Percentiles rank a stretch among this genome's conserved stretches.
Evolutionary conservation across 1,284 basidiomycete species (phyloP).

Genomic region (Gymnopus androsaceus): DNA sequence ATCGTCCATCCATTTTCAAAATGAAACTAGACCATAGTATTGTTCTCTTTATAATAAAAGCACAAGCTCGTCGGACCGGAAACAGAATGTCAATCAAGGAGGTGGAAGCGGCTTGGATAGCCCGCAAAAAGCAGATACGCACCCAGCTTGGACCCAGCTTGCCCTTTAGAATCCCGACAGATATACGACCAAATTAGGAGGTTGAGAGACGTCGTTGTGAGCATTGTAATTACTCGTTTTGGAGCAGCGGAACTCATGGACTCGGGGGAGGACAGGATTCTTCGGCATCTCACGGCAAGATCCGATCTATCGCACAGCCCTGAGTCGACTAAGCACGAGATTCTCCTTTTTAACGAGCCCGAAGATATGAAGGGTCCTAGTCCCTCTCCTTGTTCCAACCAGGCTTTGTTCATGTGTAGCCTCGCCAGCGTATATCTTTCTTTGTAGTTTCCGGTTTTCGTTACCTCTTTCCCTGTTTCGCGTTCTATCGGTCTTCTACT

Average conservation of each 20-base stretch:
- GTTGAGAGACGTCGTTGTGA: background rate
- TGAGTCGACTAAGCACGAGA: slow-evolving; percentile 16
- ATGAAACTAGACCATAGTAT: too few species aligned
- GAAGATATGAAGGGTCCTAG: slow-evolving; percentile 7
- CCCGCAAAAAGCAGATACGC: background rate
- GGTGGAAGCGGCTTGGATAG: background rate
- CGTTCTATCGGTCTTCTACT: slow-evolving; percentile 14
- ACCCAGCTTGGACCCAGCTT: too few species aligned
- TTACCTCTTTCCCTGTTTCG: slow-evolving; percentile 1
- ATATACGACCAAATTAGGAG: background rate
- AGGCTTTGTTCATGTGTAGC: slow-evolving; percentile 17
- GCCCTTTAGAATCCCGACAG: too few species aligned
- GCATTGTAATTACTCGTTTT: background rate
- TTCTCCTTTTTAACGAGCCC: slow-evolving; percentile 18
- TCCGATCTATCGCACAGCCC: slow-evolving; percentile 6
- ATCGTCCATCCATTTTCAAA: too few species aligned
- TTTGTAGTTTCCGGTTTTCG: slow-evolving; percentile 14
- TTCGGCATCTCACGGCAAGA: slow-evolving; percentile 13
- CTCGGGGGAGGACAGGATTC: background rate
- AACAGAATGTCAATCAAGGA: slow-evolving; percentile 1
- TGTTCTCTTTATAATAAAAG: too few species aligned
- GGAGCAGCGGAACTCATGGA: background rate
- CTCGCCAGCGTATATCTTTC: slow-evolving; percentile 13
- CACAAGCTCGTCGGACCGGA: background rate
- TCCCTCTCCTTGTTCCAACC: slow-evolving; percentile 11